phyloP scores from a whole-genome alignment of 257 asterid species.

The Mitragyna speciosa region DNA sequence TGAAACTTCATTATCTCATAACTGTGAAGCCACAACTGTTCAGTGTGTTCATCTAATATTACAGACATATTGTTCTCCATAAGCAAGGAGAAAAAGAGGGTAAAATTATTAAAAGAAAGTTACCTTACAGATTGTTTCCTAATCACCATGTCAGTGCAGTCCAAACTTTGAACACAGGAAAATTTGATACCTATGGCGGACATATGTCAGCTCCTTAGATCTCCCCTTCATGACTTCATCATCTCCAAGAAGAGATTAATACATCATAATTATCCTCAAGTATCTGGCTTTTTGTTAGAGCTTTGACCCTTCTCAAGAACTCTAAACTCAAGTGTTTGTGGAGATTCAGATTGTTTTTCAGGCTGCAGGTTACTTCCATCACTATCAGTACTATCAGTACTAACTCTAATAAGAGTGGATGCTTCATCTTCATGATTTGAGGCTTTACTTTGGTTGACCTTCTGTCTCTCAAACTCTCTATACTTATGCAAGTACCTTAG shows the following conservation, averaged over 20 bases:
- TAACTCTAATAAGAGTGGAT: not conserved
- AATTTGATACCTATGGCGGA: not conserved
- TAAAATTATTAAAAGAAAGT: not conserved
- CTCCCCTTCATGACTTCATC: not conserved
- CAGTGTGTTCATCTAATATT: not conserved
- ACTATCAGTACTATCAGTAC: not conserved
- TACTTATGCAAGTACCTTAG: conserved; percentile 37
- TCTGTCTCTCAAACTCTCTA: conserved; percentile 45
- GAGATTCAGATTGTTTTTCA: not conserved
- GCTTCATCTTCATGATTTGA: conserved; percentile 29
- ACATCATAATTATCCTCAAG: not conserved
- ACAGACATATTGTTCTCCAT: not conserved
- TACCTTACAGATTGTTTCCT: not conserved
- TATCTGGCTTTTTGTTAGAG: not conserved
- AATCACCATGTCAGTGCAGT: not conserved
- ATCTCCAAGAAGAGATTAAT: not conserved
- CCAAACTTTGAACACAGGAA: not conserved
- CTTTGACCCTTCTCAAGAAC: conserved; percentile 15
- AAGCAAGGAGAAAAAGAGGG: not conserved
- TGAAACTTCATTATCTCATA: not conserved
- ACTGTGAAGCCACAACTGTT: not conserved
- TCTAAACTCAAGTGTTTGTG: not conserved
- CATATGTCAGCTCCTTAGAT: not conserved
- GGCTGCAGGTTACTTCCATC: not conserved
- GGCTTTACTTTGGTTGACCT: conserved; percentile 23